Conservation (phyloP, 208 protist genomes). For the Lotmaria passim region DNA sequence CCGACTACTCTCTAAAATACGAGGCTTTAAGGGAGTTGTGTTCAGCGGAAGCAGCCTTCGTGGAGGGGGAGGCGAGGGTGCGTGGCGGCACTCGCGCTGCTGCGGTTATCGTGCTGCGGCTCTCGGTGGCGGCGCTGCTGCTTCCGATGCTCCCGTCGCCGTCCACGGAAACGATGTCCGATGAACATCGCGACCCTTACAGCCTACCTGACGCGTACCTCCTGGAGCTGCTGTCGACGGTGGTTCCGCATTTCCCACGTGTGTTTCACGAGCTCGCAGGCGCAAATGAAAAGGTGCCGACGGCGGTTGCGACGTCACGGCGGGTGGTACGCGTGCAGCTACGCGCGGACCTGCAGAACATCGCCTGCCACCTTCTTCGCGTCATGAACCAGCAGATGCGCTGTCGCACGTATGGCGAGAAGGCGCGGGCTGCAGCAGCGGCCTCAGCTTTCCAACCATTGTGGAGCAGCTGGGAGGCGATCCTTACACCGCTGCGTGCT, state of each 20-base stretch:
- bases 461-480: slow-evolving; percentile 6
- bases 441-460: background rate
- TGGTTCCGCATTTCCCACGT: background rate
- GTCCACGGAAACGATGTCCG: background rate
- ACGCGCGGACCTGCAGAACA: background rate
- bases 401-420: too few species aligned
- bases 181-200: background rate
- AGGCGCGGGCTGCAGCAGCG: too few species aligned
- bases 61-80: too few species aligned
- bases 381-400: background rate
- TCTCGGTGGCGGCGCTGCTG: slow-evolving; percentile 4
- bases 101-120: background rate
- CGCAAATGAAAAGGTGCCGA: too few species aligned
- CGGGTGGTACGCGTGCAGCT: background rate
- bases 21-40: background rate
- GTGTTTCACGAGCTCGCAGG: too few species aligned
- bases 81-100: background rate
- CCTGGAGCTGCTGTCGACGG: background rate
- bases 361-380: slow-evolving; percentile 14
- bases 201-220: background rate
- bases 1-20: background rate
- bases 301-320: background rate
- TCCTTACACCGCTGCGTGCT: slow-evolving; percentile 15
- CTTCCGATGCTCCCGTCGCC: background rate
- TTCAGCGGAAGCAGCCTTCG: background rate